These are phyloP conservation scores for Nicotiana undulata DNA, from an alignment of 257 asterid species.

Conservation along the genomic window DNA sequence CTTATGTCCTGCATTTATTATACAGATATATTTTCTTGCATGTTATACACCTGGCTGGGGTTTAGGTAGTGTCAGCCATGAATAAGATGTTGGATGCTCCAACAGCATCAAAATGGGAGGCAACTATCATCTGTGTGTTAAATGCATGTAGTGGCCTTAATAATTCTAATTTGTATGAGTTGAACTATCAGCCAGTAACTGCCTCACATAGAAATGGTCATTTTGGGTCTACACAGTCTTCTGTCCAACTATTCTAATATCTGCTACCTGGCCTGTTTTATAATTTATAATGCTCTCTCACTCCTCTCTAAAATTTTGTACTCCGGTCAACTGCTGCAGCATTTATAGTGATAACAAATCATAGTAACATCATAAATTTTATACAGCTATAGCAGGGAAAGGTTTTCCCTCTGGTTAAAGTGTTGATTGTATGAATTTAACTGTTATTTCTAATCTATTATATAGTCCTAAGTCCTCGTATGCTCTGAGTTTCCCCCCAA, in stretches of 20 bases:
- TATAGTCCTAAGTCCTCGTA: not conserved
- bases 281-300: not conserved
- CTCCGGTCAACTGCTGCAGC: not conserved
- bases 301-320: not conserved
- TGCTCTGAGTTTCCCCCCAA: not conserved
- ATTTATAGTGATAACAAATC: not conserved
- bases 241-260: not conserved
- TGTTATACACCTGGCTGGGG: not conserved
- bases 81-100: not conserved
- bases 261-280: not conserved
- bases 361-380: not conserved
- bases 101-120: not conserved
- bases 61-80: not conserved
- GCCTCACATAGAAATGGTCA: not conserved
- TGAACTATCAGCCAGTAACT: not conserved
- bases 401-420: not conserved
- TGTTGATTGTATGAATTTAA: not conserved
- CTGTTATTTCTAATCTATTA: not conserved
- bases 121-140: not conserved
- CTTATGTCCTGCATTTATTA: not conserved
- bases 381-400: not conserved
- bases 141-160: not conserved
- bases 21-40: not conserved
- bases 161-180: not conserved
- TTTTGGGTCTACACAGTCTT: not conserved